phyloP scores from a whole-genome alignment of 2,329 filamentous ascomycete species.

The Eurotiales sp. region DNA sequence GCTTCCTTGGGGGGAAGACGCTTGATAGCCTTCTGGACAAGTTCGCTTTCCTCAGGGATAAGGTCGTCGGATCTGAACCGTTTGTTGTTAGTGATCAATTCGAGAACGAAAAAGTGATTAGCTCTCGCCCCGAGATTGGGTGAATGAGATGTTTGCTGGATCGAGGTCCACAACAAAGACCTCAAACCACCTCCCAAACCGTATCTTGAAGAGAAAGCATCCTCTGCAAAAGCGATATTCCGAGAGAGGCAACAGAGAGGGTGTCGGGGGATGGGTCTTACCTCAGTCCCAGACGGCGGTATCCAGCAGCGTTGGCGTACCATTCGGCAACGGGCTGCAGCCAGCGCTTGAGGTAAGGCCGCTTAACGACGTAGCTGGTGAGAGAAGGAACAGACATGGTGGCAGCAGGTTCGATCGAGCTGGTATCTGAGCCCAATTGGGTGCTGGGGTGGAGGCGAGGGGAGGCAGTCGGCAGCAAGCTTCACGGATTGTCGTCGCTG shows the following conservation, averaged over 20 bases:
- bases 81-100: conserved; percentile 1
- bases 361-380: conserved; percentile 72
- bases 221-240: not conserved
- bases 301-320: conserved; percentile 86
- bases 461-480: conserved; percentile 22
- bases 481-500: conserved; percentile 12
- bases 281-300: conserved; percentile 89
- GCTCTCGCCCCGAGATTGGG: not conserved
- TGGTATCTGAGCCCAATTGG: conserved; percentile 25
- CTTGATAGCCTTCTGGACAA: conserved; percentile 81
- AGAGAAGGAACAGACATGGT: conserved; percentile 70
- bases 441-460: conserved; percentile 23
- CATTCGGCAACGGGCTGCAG: conserved; percentile 79
- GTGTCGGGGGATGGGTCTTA: conserved; percentile 43
- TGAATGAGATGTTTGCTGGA: not conserved
- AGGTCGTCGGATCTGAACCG: conserved; percentile 81
- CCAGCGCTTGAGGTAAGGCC: conserved; percentile 78
- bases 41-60: conserved; percentile 86
- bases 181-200: not conserved
- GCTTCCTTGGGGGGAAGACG: conserved; percentile 84
- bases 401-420: conserved; percentile 18
- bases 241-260: not conserved
- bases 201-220: not conserved
- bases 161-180: not conserved
- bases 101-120: not conserved